Percentiles rank a stretch among this genome's conserved stretches.
Conservation (phyloP, 2,329 filamentous ascomycete genomes). For the Apiospora kogelbergensis region DNA sequence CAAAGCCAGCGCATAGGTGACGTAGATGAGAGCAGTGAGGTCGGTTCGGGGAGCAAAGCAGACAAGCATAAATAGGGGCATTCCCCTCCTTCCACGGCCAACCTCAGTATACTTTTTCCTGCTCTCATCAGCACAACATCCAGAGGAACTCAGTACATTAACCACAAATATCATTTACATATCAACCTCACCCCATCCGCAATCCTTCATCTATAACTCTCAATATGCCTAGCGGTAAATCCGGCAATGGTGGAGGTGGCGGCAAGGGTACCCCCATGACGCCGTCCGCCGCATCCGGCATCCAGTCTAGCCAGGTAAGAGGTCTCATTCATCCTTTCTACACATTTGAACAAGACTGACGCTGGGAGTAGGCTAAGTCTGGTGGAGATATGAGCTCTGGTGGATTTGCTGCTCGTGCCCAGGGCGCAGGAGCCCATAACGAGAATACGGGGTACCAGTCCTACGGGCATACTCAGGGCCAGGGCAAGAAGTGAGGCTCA, state of each 20-base stretch:
- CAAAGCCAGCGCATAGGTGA: too few species aligned
- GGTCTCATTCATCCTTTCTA: too few species aligned
- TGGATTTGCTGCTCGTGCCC: neutral
- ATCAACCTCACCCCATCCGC: too few species aligned
- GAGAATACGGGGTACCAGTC: neutral
- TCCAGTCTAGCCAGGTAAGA: neutral
- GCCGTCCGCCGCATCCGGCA: neutral
- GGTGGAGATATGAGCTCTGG: neutral
- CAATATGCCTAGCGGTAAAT: neutral
- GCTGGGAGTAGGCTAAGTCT: neutral
- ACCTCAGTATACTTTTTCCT: neutral
- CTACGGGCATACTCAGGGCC: neutral
- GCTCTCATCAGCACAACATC: neutral
- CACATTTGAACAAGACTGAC: neutral
- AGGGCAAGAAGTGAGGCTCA: neutral
- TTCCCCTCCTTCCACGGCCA: too few species aligned
- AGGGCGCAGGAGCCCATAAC: neutral
- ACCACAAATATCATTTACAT: neutral
- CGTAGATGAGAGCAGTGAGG: neutral
- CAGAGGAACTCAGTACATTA: neutral
- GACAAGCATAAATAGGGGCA: neutral
- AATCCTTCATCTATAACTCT: slow-evolving; percentile 8
- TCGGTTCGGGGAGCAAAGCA: neutral
- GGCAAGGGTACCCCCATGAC: neutral
- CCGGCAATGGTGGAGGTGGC: neutral